Evolutionary conservation across 176 grass and related monocot genomes (phyloP), one percentile per base, ranked within the genome.

Genomic region (Alloteropsis semialata): DNA sequence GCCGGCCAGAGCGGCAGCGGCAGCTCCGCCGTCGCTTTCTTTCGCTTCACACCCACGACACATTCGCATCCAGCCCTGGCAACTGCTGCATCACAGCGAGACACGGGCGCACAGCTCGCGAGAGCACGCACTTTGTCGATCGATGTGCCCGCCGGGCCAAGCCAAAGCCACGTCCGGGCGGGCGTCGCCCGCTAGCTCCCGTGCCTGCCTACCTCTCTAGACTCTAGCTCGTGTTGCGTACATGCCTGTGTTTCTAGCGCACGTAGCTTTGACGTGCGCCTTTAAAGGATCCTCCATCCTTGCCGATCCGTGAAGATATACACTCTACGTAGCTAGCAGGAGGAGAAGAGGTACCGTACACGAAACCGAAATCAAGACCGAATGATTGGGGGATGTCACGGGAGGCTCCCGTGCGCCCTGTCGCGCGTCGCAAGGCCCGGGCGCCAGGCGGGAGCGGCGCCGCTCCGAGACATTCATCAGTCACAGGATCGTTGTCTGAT

Each of bases 331-430:
- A n/a, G 18, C 39, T 42, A 24, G 5, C 34, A 36, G 34, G 34
- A 21, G 28, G 48, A 21, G 60, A 75, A 24, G 18, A 2, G 6
- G 85, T 81, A 61, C 17, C 61, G 85, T 76, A 68, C 70, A 67
- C 70, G 70, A 68, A 75, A 37, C 28, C 70, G 54, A 9, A 22
- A 74, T 51, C 6, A 9, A 15, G 27, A 37, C 15, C 5, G 27
- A 14, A 84, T 75, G 44, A 75, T 75, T 18, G 25, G 17, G 10
- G 6, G 45, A 27, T 16, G 12, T n/a, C n/a, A 9, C 17, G 3
- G 4, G 15, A 10, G 17, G 48, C 1, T 12, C 2, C n/a, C 18
- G 1, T 22, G 19, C 21, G 44, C 18, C 22, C 25, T 13, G 18
- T 37, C n/a, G 10, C 19, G 10, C 36, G 66, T 53, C 13, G 61